phyloP scores from a whole-genome alignment of 2,329 filamentous ascomycete species.

The Penicillium olsonii region DNA sequence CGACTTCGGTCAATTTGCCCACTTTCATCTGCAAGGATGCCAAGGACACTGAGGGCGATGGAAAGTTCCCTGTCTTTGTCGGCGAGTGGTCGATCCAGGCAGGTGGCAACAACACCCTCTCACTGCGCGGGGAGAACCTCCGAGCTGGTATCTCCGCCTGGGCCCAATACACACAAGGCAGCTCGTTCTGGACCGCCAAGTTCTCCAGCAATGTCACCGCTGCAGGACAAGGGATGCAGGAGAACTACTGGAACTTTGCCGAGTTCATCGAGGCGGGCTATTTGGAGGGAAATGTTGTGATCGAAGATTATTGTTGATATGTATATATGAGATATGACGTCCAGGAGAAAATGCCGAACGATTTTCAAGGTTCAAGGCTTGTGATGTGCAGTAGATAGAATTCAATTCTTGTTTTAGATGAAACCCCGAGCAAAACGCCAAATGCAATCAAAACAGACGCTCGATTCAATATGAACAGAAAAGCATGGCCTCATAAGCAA shows the following conservation, averaged over 20 bases:
- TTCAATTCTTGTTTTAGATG: constrained; percentile 1
- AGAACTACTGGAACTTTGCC: constrained; percentile 22
- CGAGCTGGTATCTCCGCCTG: constrained; percentile 18
- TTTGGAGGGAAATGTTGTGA: constrained; percentile 3
- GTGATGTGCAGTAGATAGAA: background rate
- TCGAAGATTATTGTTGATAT: constrained; percentile 1
- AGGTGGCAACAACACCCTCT: constrained; percentile 16
- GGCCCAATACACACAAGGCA: constrained; percentile 19
- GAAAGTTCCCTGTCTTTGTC: constrained; percentile 26
- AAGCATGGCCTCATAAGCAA: constrained; percentile 2
- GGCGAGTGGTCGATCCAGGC: constrained; percentile 28
- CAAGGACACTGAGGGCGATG: constrained; percentile 11
- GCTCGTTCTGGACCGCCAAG: constrained; percentile 25
- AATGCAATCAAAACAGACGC: constrained; percentile 3
- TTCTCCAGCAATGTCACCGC: constrained; percentile 17
- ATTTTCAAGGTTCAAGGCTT: too few species aligned
- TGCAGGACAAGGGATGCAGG: constrained; percentile 14
- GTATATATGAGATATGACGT: background rate
- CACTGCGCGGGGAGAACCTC: constrained; percentile 16
- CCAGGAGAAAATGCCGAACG: too few species aligned
- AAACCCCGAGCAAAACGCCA: background rate
- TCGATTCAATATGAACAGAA: constrained; percentile 2
- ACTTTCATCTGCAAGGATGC: constrained; percentile 22
- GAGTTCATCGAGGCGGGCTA: constrained; percentile 17
- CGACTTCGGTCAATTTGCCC: constrained; percentile 19